Base-by-base conservation (phyloP, 306 rosid genomes). In the Dryas alaskensis region DNA sequence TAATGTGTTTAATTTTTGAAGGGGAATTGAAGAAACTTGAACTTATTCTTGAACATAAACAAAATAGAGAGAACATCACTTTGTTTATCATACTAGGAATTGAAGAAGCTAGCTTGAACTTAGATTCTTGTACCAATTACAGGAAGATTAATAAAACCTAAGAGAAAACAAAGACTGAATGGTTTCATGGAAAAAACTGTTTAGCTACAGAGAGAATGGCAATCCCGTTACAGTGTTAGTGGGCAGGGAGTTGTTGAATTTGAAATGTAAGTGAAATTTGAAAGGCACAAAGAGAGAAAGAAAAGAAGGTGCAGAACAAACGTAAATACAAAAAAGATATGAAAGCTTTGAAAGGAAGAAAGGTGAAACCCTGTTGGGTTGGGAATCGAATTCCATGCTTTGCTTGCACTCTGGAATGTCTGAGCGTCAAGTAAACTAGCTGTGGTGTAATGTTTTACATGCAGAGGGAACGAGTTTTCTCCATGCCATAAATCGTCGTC, bases 341-440 rank as follows among this genome's bases (percentile, higher is more conserved):
- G 0, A 13, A 49, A 39, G 42, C 37, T 31, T 31, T 31, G 37
- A 31, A 31, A 45, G 11, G 44, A 1, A 8, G 40, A 63, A 50
- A 31, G 14, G 40, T 49, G 69, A 68, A 57, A 65, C 7, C 22
- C 78, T 42, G 71, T 39, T 39, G 76, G 88, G 79, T 22, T 51
- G 77, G 73, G 78, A 4, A 73, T 64, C 70, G n/a, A 39, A 74
- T 64, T 42, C 64, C 54, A 79, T 81, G 76, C 82, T 79, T 78
- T 74, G 69, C 66, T 46, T 67, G 64, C 69, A 59, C 42, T 66
- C 50, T 75, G 67, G n/a, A 78, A 83, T 69, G 60, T 39, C 63
- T 44, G 61, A 40, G 61, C 75, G 44, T 71, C 65, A 81, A 81
- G 94, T 65, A 81, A 85, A 46, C 44, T 70, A 31, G 37, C 37